Conservation (phyloP, 257 asterid genomes). For the Solanum paucissectum region DNA sequence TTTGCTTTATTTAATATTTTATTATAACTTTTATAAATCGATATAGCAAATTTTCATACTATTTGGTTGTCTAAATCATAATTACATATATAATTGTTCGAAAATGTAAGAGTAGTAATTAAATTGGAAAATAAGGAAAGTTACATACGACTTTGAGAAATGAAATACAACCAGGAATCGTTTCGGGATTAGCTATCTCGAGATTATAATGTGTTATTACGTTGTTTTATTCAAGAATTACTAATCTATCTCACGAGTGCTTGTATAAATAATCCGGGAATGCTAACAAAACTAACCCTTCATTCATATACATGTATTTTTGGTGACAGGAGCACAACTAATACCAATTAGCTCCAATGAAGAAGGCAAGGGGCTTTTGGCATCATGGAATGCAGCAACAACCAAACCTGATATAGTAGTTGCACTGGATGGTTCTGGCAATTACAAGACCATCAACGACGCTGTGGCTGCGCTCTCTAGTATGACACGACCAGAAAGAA, state of each 20-base stretch:
- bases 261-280: background rate
- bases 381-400: conserved; percentile 33
- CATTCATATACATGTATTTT: background rate
- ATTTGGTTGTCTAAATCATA: background rate
- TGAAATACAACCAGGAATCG: too few species aligned
- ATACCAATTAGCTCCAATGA: conserved; percentile 5
- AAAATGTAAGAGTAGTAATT: background rate
- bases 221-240: background rate
- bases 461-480: conserved; percentile 33
- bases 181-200: too few species aligned
- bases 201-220: background rate
- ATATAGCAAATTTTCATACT: background rate
- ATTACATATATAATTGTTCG: background rate
- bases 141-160: too few species aligned
- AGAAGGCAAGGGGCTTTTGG: conserved; percentile 18
- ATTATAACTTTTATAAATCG: too few species aligned
- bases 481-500: conserved; percentile 23
- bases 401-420: conserved; percentile 49
- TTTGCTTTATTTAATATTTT: background rate
- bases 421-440: conserved; percentile 71
- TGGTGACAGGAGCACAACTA: background rate
- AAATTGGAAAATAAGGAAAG: too few species aligned
- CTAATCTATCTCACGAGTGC: background rate
- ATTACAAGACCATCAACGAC: conserved; percentile 44
- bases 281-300: background rate